A percentile compares a stretch with the other conserved stretches of the same genome.
Evolutionary conservation across 108 stramenopile species (phyloP).

Genomic region (Skeletonema grethae): DNA sequence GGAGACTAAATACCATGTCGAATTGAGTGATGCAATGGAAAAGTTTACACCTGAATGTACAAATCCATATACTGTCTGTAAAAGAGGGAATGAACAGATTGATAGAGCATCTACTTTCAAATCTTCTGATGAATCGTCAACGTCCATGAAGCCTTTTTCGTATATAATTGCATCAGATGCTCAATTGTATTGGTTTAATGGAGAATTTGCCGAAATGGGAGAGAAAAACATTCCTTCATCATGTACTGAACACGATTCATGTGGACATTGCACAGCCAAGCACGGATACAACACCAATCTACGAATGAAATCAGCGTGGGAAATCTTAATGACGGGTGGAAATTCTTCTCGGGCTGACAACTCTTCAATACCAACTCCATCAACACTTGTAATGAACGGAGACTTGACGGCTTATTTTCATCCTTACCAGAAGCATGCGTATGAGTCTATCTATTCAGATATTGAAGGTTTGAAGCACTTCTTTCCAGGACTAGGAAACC

Average conservation of each 20-base stretch:
- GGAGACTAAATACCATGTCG: slow-evolving; percentile 28
- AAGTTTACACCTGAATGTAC: slow-evolving; percentile 44
- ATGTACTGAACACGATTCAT: slow-evolving; percentile 36
- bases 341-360: neutral
- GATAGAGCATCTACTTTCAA: slow-evolving; percentile 11
- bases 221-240: slow-evolving; percentile 26
- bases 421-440: slow-evolving; percentile 44
- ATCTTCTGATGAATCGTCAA: too few species aligned
- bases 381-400: slow-evolving; percentile 54
- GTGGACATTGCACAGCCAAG: slow-evolving; percentile 46
- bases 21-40: slow-evolving; percentile 31
- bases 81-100: slow-evolving; percentile 33
- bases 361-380: slow-evolving; percentile 23
- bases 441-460: slow-evolving; percentile 48
- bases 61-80: slow-evolving; percentile 36
- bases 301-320: slow-evolving; percentile 42
- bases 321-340: slow-evolving; percentile 33
- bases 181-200: slow-evolving; percentile 57
- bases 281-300: slow-evolving; percentile 36
- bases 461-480: slow-evolving; percentile 39
- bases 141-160: slow-evolving; percentile 33
- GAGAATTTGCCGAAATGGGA: slow-evolving; percentile 52
- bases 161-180: slow-evolving; percentile 52
- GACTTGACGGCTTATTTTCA: slow-evolving; percentile 57
- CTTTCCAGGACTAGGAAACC: slow-evolving; percentile 50